Base-by-base conservation (phyloP, 179 eudicot species). In the Silene vulgaris region DNA sequence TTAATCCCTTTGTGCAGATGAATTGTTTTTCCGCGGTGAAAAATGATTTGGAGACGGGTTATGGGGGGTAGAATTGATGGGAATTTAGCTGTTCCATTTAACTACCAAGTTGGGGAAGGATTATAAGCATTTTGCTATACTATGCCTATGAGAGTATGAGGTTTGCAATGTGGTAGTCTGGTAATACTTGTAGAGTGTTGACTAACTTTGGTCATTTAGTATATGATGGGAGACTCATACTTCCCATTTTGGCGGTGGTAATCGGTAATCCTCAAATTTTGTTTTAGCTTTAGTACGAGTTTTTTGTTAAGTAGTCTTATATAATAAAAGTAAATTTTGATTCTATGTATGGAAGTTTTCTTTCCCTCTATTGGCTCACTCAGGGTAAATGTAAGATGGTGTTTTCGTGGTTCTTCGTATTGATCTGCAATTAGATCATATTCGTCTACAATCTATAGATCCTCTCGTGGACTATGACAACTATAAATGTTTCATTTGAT, bases 51-150 rank as follows among this genome's bases (percentile, higher is more conserved):
- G 13, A 40, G 1, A 69, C 28, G 52, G 13, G 71, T 50, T 43
- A 4, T 26, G 16, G 57, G 71, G 28, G 26, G 29, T 69, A 69
- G 17, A 40, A 43, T 43, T 69, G 56, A 69, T 69, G 56, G 54
- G 19, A 69, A 21, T 23, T 48, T 20, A 3, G 60, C 52, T 8
- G 2, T 17, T 6, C 8, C 8, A 11, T 1, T 45, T 69, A 69
- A 9, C 19, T 43, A 45, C 9, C 59, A 48, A 45, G 3, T 32
- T 9, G 19, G 23, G 16, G 57, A 70, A 70, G 52, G 9, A 45
- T 48, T 13, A 37, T 16, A 40, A 35, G 19, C 52, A n/a, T n/a
- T 68, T 9, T 68, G 13, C 16, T 23, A 20, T 23, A 21, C 8
- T 26, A 16, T n/a, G n/a, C 21, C 8, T 26, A 23, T 23, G 1